Conservation (phyloP, 2,329 filamentous ascomycete species). For the Chrysoporthe austroafricana region DNA sequence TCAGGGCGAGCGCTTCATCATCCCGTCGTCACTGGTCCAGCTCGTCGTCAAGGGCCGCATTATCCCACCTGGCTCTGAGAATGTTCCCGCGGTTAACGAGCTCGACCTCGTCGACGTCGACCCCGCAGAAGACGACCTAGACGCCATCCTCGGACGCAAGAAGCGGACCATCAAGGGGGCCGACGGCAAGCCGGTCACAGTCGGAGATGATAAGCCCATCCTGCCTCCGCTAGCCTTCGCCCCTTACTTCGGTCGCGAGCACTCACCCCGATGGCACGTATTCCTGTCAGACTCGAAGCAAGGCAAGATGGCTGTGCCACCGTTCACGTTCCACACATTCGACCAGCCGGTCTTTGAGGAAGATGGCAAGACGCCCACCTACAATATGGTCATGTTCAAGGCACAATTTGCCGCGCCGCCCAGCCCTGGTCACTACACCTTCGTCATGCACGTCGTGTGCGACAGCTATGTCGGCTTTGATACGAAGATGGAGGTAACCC, state of each 20-base stretch:
- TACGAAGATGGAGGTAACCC: conserved; percentile 84
- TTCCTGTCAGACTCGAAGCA: conserved; percentile 95
- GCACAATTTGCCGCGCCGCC: conserved; percentile 96
- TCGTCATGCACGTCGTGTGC: conserved; percentile 90
- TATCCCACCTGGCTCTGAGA: conserved; percentile 79
- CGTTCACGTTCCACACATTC: conserved; percentile 92
- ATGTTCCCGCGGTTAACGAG: conserved; percentile 75
- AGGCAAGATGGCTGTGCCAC: conserved; percentile 93
- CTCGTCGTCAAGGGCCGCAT: conserved; percentile 95
- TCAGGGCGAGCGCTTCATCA: conserved; percentile 88
- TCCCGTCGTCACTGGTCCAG: conserved; percentile 88
- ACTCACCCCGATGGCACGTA: conserved; percentile 89
- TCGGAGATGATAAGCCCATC: conserved; percentile 63
- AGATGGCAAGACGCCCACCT: conserved; percentile 79
- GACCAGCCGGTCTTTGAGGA: conserved; percentile 85
- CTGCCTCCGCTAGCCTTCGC: conserved; percentile 87
- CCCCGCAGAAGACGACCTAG: conserved; percentile 88
- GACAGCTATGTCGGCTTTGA: conserved; percentile 97
- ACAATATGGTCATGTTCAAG: conserved; percentile 93
- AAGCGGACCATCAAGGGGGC: conserved; percentile 68
- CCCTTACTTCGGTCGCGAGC: conserved; percentile 86
- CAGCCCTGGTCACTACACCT: conserved; percentile 89
- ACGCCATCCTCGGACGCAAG: conserved; percentile 79
- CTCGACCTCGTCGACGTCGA: conserved; percentile 88
- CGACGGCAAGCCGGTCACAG: conserved; percentile 58